phyloP scores from a whole-genome alignment of 306 rosid species.

The Carpinus fangiana region DNA sequence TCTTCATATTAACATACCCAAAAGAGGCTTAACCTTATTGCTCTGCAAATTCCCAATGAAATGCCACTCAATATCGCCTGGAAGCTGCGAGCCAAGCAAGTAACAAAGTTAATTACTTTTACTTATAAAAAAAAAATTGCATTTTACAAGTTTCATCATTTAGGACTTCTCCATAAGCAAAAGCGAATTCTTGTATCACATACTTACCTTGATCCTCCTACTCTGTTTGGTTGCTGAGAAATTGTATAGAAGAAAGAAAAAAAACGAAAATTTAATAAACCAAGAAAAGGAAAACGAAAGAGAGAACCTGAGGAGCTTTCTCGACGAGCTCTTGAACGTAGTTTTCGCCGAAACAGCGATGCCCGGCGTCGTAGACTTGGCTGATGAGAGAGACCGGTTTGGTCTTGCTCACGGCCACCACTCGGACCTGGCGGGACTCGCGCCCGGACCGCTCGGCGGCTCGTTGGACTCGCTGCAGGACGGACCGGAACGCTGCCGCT shows the following conservation, averaged over 20 bases:
- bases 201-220: background rate
- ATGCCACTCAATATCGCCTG: constrained; percentile 89
- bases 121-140: background rate
- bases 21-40: constrained; percentile 81
- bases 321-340: constrained; percentile 83
- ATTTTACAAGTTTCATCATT: background rate
- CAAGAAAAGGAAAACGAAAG: background rate
- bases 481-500: constrained; percentile 51
- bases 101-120: background rate
- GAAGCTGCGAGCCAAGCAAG: constrained; percentile 54
- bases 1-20: constrained; percentile 44
- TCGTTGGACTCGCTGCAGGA: constrained; percentile 53
- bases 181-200: background rate
- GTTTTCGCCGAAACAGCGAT: constrained; percentile 86
- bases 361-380: constrained; percentile 87
- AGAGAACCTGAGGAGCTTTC: constrained; percentile 76
- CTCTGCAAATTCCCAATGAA: constrained; percentile 90
- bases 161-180: background rate
- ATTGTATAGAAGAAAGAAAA: background rate
- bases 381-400: constrained; percentile 63
- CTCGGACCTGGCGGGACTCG: constrained; percentile 46
- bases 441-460: constrained; percentile 70
- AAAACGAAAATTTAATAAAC: background rate
- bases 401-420: constrained; percentile 90
- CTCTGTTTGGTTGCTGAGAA: background rate